Evolutionary conservation across 202 grass and related monocot genomes (phyloP).

Genomic region (Digitaria exilis): DNA sequence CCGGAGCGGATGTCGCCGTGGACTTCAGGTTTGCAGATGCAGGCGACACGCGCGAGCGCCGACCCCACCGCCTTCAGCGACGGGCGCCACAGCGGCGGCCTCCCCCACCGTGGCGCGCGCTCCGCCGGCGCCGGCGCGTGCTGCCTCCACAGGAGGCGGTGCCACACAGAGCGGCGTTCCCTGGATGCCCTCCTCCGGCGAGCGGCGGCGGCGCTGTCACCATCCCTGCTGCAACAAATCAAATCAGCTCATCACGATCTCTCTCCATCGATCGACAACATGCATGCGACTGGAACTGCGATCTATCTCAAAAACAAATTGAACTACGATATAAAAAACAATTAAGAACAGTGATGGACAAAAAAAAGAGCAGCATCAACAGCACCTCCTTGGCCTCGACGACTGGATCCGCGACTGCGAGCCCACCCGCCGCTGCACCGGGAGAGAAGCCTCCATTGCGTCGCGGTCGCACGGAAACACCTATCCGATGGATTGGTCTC

Average conservation of each 20-base stretch:
- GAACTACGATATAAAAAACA: background rate
- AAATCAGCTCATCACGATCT: background rate
- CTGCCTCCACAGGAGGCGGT: constrained; percentile 26
- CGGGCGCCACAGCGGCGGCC: constrained; percentile 37
- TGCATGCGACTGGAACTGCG: background rate
- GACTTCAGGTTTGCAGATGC: constrained; percentile 44
- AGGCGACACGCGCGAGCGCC: constrained; percentile 40
- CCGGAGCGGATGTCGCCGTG: background rate
- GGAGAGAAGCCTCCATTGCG: background rate
- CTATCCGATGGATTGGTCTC: background rate
- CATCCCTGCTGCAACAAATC: constrained; percentile 40
- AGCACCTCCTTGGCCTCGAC: constrained; percentile 21
- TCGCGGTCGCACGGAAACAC: background rate
- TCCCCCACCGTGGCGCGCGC: background rate
- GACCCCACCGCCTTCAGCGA: constrained; percentile 39
- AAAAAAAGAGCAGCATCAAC: background rate
- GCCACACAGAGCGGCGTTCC: constrained; percentile 31
- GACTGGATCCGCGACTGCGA: constrained; percentile 11
- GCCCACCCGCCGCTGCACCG: background rate
- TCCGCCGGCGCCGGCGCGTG: background rate
- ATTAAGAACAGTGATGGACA: background rate
- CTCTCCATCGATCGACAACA: too few relatives aligned
- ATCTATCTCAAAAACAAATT: background rate
- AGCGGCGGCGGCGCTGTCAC: background rate
- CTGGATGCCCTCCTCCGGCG: background rate